phyloP scores from a whole-genome alignment of 345 rosid species.

The Citrus trifoliata region DNA sequence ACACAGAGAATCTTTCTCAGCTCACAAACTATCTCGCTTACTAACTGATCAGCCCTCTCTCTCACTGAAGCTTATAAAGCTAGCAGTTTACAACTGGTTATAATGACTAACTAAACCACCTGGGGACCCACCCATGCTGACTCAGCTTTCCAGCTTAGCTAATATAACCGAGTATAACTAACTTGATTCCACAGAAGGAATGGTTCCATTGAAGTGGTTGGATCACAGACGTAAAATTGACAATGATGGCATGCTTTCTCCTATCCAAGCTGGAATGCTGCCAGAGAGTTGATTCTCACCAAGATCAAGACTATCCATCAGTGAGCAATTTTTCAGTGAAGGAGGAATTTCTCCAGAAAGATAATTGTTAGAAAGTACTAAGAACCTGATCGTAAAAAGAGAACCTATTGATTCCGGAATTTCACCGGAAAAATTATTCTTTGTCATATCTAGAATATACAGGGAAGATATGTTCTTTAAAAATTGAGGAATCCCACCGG shows the following conservation, averaged over 20 bases:
- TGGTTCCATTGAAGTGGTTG: conserved; percentile 12
- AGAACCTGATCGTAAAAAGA: neutral
- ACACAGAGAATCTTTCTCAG: too few species aligned
- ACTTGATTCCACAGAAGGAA: too few species aligned
- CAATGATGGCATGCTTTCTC: conserved; percentile 10
- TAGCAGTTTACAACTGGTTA: too few species aligned
- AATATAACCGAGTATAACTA: too few species aligned
- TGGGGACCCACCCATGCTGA: too few species aligned
- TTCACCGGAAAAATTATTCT: conserved; percentile 14
- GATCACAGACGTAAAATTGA: neutral
- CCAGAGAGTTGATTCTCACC: conserved; percentile 14
- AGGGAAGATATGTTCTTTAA: neutral
- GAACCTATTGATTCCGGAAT: conserved; percentile 17
- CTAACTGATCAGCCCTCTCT: too few species aligned
- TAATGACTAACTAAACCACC: too few species aligned
- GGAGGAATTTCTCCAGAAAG: conserved; percentile 21
- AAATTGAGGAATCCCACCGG: conserved; percentile 13
- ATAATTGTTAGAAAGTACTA: conserved; percentile 7
- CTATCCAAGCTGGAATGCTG: conserved; percentile 20
- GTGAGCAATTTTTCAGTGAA: neutral
- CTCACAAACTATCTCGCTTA: too few species aligned
- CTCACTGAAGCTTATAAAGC: too few species aligned
- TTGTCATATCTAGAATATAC: conserved; percentile 1
- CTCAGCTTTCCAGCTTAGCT: too few species aligned
- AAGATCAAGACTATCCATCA: conserved; percentile 3